phyloP scores from a whole-genome alignment of 257 asterid species.

The Oldenlandia corymbosa region DNA sequence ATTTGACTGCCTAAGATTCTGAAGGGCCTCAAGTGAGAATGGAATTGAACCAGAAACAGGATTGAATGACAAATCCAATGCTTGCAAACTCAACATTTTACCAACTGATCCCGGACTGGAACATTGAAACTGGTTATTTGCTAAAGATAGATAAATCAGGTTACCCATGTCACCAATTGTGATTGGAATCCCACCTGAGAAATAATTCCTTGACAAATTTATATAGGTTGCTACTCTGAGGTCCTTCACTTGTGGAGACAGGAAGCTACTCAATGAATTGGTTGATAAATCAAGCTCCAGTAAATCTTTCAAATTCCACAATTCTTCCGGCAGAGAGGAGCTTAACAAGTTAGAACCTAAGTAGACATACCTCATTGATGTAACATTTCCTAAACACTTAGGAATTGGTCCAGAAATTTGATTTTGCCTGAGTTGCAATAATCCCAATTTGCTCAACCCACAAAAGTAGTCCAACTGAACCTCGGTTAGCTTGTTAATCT shows the following conservation, averaged over 20 bases:
- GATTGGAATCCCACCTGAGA: slow-evolving; percentile 17
- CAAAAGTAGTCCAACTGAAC: slow-evolving; percentile 13
- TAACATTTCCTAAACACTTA: slow-evolving; percentile 21
- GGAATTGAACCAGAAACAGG: slow-evolving; percentile 26
- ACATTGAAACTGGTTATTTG: slow-evolving; percentile 24
- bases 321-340: slow-evolving; percentile 17
- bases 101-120: slow-evolving; percentile 22
- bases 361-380: not conserved
- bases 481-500: slow-evolving; percentile 14
- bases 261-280: not conserved
- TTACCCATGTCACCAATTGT: slow-evolving; percentile 11
- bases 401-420: slow-evolving; percentile 23
- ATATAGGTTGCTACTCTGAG: not conserved
- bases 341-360: slow-evolving; percentile 20
- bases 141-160: slow-evolving; percentile 9
- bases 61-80: slow-evolving; percentile 22
- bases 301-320: not conserved
- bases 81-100: slow-evolving; percentile 4
- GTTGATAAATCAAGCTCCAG: not conserved
- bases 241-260: slow-evolving; percentile 2
- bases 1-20: slow-evolving; percentile 6
- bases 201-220: slow-evolving; percentile 8
- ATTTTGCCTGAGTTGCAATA: slow-evolving; percentile 6
- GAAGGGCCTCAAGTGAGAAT: slow-evolving; percentile 15
- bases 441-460: slow-evolving; percentile 5